These are phyloP conservation scores for Boletus reticulatus DNA, from an alignment of 768 basidiomycete species.

Conservation along the genomic window DNA sequence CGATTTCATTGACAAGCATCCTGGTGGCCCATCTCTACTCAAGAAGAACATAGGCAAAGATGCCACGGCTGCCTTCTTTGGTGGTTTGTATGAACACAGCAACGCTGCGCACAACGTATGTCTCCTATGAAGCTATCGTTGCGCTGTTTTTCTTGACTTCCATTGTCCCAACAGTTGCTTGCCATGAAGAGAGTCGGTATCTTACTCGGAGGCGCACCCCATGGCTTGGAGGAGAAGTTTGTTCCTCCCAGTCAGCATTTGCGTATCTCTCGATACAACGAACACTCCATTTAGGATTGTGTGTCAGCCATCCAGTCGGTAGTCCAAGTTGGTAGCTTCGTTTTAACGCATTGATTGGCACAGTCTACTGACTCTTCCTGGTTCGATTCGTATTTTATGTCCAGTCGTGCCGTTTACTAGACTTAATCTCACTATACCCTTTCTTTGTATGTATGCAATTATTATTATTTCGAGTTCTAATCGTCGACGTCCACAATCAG, in stretches of 20 bases:
- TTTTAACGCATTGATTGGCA: too few relatives aligned
- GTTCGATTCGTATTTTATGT: too few relatives aligned
- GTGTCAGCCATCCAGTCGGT: neutral
- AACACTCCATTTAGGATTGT: neutral
- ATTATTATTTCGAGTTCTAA: too few relatives aligned
- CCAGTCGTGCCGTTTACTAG: too few relatives aligned
- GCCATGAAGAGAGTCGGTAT: conserved; percentile 12
- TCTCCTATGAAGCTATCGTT: conserved; percentile 7
- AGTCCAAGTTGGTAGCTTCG: too few relatives aligned
- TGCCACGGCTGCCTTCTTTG: conserved; percentile 89
- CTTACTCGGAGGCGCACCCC: conserved; percentile 6
- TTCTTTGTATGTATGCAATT: too few relatives aligned
- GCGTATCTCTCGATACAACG: conserved; percentile 1
- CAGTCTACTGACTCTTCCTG: too few relatives aligned
- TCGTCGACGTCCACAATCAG: too few relatives aligned
- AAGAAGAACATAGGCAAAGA: conserved; percentile 85
- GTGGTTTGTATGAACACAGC: conserved; percentile 80
- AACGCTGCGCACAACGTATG: conserved; percentile 79
- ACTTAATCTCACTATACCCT: too few relatives aligned
- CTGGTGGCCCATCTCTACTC: conserved; percentile 79
- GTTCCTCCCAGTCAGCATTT: conserved; percentile 7
- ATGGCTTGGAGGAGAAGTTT: conserved; percentile 2
- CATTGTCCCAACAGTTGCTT: neutral
- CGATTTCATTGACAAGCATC: conserved; percentile 81
- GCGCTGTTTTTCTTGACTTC: neutral